Conservation (phyloP, 306 rosid species). For the Comarum palustre region DNA sequence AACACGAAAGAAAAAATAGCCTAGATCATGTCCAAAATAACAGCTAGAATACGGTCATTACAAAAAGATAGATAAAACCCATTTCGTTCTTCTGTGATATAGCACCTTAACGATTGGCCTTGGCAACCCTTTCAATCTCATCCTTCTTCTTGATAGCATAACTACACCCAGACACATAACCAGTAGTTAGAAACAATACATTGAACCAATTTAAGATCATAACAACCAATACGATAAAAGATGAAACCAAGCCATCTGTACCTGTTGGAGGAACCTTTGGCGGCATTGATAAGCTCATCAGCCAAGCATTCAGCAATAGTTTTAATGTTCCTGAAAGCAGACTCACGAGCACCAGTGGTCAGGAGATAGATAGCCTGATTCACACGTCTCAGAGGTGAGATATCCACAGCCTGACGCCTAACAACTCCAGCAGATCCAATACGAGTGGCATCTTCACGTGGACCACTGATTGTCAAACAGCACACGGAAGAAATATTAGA, state of each 20-base stretch:
- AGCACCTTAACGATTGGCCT: conserved; percentile 49
- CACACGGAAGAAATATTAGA: neutral
- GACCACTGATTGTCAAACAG: conserved; percentile 36
- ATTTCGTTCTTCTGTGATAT: neutral
- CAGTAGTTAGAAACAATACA: neutral
- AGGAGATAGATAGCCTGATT: conserved; percentile 53
- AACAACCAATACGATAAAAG: neutral
- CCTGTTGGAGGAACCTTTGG: conserved; percentile 58
- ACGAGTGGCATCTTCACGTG: conserved; percentile 58
- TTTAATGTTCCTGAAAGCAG: conserved; percentile 52
- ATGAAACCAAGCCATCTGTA: neutral
- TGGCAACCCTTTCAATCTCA: conserved; percentile 53
- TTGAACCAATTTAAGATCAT: neutral
- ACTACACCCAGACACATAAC: conserved; percentile 11
- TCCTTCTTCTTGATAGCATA: conserved; percentile 59
- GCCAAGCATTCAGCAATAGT: conserved; percentile 53
- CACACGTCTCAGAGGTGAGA: conserved; percentile 49
- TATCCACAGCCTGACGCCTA: conserved; percentile 57
- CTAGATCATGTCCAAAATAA: neutral
- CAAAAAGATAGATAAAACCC: conserved; percentile 1
- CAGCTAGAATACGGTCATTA: neutral
- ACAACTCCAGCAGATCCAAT: conserved; percentile 60
- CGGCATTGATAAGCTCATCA: conserved; percentile 54
- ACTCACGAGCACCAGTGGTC: conserved; percentile 51
- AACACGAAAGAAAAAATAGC: neutral